Evolutionary conservation across 1,284 basidiomycete species (phyloP), one percentile per base, ranked within the genome.

Genomic region (Microbotryum intermedium): DNA sequence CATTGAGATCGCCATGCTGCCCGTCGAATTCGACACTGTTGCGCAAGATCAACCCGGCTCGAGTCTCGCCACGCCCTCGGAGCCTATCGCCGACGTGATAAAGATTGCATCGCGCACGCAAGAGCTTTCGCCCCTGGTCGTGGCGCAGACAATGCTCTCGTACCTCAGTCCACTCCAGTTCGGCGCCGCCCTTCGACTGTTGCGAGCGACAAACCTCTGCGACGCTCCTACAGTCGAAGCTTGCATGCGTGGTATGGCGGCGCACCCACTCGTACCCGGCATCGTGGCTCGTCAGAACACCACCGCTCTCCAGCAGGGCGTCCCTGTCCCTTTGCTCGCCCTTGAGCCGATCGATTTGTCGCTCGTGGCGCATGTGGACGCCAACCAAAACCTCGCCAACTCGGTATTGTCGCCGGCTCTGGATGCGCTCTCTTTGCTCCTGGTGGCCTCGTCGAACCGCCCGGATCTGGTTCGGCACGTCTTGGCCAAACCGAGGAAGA

Each of bases 1-100:
- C 42, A 80, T 97, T 47, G 95, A 99, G 74, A 81, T 98, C 43
- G 81, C 80, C 28, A 61, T 72, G 50, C 49, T 69, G 7, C 34
- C 34, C 34, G 34, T 39, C 18, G 34, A 39, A 39, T 10, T 16
- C 34, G 43, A 54, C 43, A 10, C 29, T 2, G 11, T 13, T 26
- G 28, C 11, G 23, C 34, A 13, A 28, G 26, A 26, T 11, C 26
- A 13, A 10, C 21, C 25, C 30, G 6, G n/a, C 23, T 23, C n/a
- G 21, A 51, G 29, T 23, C 3, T n/a, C 23, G 29, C 6, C 29
- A 30, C 30, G 21, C 26, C 28, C 28, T n/a, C 29, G 23, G 30
- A 51, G 50, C n/a, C 30, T 26, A 30, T 23, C 20, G 23, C 29
- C n/a, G 34, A 39, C 34, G 10, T 39, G 13, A 39, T 39, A 11